Base-by-base conservation (phyloP, 2,329 filamentous ascomycete species). In the Curvularia sp. region DNA sequence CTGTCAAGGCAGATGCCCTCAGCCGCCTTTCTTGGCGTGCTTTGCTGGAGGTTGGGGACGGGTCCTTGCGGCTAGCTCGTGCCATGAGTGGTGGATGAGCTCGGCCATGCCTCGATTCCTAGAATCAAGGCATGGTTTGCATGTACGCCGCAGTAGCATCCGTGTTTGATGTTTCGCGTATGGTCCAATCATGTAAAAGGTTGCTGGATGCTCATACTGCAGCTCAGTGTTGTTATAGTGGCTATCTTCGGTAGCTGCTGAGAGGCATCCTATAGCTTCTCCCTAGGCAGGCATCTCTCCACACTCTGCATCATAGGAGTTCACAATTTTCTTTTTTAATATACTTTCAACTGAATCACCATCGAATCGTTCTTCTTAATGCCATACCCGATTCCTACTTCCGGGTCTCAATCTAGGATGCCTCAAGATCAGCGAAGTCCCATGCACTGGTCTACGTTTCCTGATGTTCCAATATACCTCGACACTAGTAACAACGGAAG, bases 1-100 rank as follows among this genome's bases (percentile, higher is more conserved):
- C 46, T 61, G 48, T 64, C 60, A 58, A 67, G 56, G 57, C 59
- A 64, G 49, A 42, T 60, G 44, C 60, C 57, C 67, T 72, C 65
- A 71, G 70, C 65, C 69, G 65, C 68, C 46, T 70, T 49, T 66
- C 67, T 69, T 71, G 68, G 70, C 61, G 61, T 48, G 39, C 57
- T 61, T 63, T 62, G 47, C 49, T 61, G 55, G 66, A 66, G 60
- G 64, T 53, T 59, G 60, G 58, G 59, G 49, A 60, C 50, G 42
- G 66, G 49, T 55, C 57, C 43, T 60, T 68, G 70, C 68, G 61
- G 63, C 61, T 68, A 70, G 60, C 55, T 44, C 44, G 54, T 62
- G 22, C 48, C 52, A 31, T 73, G 70, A 71, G 62, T 73, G 70
- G 69, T 67, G 58, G 56, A 43, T 57, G 39, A 49, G 54, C 44